Evolutionary conservation across 2,329 filamentous ascomycete species (phyloP).

Genomic region (Teratosphaeriaceae sp.): DNA sequence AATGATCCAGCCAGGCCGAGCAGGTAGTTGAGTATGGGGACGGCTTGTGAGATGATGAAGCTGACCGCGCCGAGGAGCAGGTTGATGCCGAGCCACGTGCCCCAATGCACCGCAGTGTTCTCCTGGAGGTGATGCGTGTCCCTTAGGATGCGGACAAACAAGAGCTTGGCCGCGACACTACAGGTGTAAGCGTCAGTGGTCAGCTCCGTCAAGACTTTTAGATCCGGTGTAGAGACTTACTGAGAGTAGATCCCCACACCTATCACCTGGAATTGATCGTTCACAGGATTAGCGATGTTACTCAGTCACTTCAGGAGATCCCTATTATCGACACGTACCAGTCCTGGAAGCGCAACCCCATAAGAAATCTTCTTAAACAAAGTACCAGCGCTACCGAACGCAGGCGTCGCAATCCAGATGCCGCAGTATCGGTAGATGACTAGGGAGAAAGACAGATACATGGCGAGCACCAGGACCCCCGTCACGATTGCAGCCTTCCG

Average conservation of each 20-base stretch:
- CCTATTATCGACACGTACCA: slow-evolving; percentile 18
- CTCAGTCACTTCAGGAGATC: slow-evolving; percentile 37
- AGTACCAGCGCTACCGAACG: slow-evolving; percentile 52
- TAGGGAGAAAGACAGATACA: slow-evolving; percentile 51
- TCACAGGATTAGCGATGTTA: slow-evolving; percentile 39
- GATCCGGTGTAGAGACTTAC: slow-evolving; percentile 3
- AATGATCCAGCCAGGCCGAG: slow-evolving; percentile 42
- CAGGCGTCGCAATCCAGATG: slow-evolving; percentile 54
- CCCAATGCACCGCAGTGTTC: slow-evolving; percentile 46
- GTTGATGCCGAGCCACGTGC: slow-evolving; percentile 43
- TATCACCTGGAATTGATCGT: slow-evolving; percentile 37
- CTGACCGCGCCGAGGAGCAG: slow-evolving; percentile 35
- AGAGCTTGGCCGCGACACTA: slow-evolving; percentile 44
- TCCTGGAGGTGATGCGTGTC: slow-evolving; percentile 43
- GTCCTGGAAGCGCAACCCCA: slow-evolving; percentile 49
- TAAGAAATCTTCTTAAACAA: slow-evolving; percentile 56
- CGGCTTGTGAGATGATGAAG: slow-evolving; percentile 46
- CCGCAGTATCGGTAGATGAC: slow-evolving; percentile 57
- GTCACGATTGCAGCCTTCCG: slow-evolving; percentile 51
- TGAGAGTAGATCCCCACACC: slow-evolving; percentile 41
- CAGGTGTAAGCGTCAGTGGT: not conserved
- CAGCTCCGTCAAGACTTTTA: not conserved
- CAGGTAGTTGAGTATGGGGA: slow-evolving; percentile 50
- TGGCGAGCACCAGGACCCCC: slow-evolving; percentile 49
- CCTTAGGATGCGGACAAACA: slow-evolving; percentile 49